phyloP scores from a whole-genome alignment of 768 basidiomycete genomes.

The Mrakia gelida region DNA sequence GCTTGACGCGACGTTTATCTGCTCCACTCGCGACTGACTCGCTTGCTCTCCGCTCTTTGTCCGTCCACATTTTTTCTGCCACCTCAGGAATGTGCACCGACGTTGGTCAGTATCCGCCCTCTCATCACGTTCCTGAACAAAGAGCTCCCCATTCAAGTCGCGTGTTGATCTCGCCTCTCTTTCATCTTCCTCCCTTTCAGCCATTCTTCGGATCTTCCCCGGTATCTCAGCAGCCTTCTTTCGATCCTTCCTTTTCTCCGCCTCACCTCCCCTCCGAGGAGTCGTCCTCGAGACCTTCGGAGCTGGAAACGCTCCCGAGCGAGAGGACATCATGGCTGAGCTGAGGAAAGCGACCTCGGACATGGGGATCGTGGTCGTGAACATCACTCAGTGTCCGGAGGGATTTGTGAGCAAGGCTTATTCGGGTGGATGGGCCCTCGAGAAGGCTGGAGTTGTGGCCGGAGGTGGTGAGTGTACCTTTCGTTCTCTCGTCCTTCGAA shows the following conservation, averaged over 20 bases:
- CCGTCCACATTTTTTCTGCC: background rate
- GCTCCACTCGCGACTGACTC: background rate
- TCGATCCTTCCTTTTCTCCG: slow-evolving; percentile 52
- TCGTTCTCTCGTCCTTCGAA: background rate
- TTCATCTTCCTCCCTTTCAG: slow-evolving; percentile 1
- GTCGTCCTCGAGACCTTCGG: slow-evolving; percentile 89
- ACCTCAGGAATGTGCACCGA: slow-evolving; percentile 67
- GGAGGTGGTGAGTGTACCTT: slow-evolving; percentile 10
- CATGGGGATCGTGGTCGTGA: slow-evolving; percentile 60
- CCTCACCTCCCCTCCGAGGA: slow-evolving; percentile 65
- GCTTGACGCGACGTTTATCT: background rate
- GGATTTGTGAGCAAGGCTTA: slow-evolving; percentile 82
- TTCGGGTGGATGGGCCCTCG: slow-evolving; percentile 39
- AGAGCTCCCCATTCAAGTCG: no score
- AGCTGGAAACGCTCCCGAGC: slow-evolving; percentile 85
- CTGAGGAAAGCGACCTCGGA: slow-evolving; percentile 17
- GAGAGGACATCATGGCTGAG: slow-evolving; percentile 42
- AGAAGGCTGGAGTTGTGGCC: slow-evolving; percentile 29
- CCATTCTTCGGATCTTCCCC: slow-evolving; percentile 37
- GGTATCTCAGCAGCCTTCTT: slow-evolving; percentile 41
- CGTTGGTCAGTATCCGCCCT: slow-evolving; percentile 57
- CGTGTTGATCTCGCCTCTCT: background rate
- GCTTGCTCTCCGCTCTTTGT: background rate
- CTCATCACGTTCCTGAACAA: background rate
- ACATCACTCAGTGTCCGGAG: slow-evolving; percentile 83